These are phyloP conservation scores for Annulohypoxylon bovei DNA, from an alignment of 495 filamentous ascomycete species.

Conservation along the genomic window DNA sequence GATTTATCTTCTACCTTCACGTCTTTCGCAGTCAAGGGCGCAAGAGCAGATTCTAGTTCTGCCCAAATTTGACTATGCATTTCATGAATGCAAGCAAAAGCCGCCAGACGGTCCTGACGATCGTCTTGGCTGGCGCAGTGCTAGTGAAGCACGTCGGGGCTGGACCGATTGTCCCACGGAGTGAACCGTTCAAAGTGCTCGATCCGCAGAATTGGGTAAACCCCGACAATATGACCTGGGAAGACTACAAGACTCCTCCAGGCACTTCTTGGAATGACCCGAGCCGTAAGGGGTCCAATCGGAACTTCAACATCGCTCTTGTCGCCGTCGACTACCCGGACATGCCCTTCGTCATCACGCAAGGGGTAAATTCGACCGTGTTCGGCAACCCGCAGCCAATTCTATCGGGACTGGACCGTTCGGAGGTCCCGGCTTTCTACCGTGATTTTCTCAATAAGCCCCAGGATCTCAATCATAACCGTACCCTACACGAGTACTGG, in stretches of 20 bases:
- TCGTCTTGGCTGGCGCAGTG: conserved; percentile 29
- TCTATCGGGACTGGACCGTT: conserved; percentile 42
- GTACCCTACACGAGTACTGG: conserved; percentile 59
- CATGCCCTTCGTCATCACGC: conserved; percentile 51
- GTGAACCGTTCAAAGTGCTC: conserved; percentile 50
- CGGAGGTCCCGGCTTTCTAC: conserved; percentile 54
- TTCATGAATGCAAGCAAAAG: conserved; percentile 32
- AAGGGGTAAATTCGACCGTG: conserved; percentile 47
- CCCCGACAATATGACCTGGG: conserved; percentile 58
- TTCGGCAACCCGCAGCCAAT: conserved; percentile 52
- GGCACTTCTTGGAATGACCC: conserved; percentile 51
- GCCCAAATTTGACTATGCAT: conserved; percentile 22
- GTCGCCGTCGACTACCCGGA: conserved; percentile 55
- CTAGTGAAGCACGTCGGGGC: conserved; percentile 22
- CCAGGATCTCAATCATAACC: conserved; percentile 50
- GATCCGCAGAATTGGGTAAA: conserved; percentile 54
- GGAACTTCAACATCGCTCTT: conserved; percentile 56
- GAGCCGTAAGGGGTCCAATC: conserved; percentile 42
- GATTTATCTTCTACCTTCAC: conserved; percentile 8
- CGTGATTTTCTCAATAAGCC: conserved; percentile 54
- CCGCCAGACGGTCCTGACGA: conserved; percentile 18
- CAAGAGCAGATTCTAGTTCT: not conserved
- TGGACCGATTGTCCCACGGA: conserved; percentile 32
- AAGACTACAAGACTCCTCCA: conserved; percentile 48
- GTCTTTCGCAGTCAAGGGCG: conserved; percentile 15